Evolutionary conservation across 2,329 filamentous ascomycete species (phyloP), one percentile per base, ranked within the genome.

Genomic region (Alternaria burnsii): DNA sequence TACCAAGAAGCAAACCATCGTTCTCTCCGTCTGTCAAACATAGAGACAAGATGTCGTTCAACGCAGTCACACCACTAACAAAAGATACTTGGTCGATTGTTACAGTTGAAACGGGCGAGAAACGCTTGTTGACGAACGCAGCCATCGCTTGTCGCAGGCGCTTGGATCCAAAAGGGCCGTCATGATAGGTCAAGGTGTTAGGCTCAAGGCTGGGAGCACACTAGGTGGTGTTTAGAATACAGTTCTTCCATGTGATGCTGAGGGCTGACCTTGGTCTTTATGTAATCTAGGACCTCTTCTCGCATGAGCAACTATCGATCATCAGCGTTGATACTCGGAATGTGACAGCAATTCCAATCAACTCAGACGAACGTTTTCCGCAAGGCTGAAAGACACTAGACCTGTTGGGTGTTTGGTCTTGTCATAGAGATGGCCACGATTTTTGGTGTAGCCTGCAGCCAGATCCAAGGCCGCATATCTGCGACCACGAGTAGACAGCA

Each of bases 401-500:
- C 57, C 57, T 30, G 48, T 5, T 26, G 57, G 52, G 32, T 59
- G 26, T 14, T 22, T 52, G 40, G 12, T 32, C 12, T 51, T 50
- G 32, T 52, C 24, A 46, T 56, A 59, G 24, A 51, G 34, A 12
- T 38, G 26, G 32, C 52, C 52, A 18, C 57, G 52, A 18, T 56
- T 20, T 56, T 56, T 56, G n/a, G 52, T 59, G 24, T 59, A 59
- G 40, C 46, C 30, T n/a, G 57, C 52, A 22, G 57, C 52, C 42
- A 56, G 22, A 34, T 56, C 46, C 26, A 56, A 52, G 20, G 52
- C 52, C 22, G 57, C 52, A 46, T 59, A 56, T 42, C 36, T 56
- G 40, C 40, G 52, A 20, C 57, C 57, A 34, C 57, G 57, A 22
- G 11, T 7, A 47, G 57, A 59, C 18, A 59, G 20, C 52, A 59